Percentiles rank a stretch among this genome's conserved stretches.
Conservation (phyloP, 2,329 filamentous ascomycete genomes). For the Coniochaeta ligniaria region DNA sequence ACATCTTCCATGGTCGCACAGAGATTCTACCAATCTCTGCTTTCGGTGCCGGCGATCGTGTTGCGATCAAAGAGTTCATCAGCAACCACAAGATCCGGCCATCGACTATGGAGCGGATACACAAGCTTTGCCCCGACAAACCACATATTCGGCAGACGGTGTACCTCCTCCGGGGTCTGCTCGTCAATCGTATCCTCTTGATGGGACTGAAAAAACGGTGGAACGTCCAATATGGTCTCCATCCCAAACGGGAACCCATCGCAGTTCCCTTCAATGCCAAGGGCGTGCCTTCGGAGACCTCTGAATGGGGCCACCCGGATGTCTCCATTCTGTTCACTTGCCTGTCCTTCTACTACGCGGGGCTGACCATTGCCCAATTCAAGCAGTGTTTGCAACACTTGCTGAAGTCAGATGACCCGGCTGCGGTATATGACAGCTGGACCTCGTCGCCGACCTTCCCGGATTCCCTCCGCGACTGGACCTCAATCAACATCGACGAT, state of each 20-base stretch:
- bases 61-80: constrained; percentile 16
- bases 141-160: constrained; percentile 25
- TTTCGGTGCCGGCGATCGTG: constrained; percentile 18
- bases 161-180: constrained; percentile 54
- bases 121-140: constrained; percentile 24
- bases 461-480: constrained; percentile 41
- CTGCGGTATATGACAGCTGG: constrained; percentile 47
- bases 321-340: constrained; percentile 59
- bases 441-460: constrained; percentile 32
- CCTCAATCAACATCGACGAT: constrained; percentile 53
- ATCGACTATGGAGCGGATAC: constrained; percentile 9
- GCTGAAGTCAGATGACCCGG: constrained; percentile 47
- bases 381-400: constrained; percentile 41
- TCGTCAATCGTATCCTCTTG: constrained; percentile 52
- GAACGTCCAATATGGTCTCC: constrained; percentile 59
- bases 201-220: constrained; percentile 56
- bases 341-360: constrained; percentile 60
- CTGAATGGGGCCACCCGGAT: constrained; percentile 63
- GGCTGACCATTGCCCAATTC: constrained; percentile 42
- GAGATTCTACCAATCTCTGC: constrained; percentile 22
- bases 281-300: constrained; percentile 51
- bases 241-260: constrained; percentile 46
- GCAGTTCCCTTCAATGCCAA: constrained; percentile 64
- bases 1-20: constrained; percentile 27
- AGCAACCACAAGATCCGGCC: constrained; percentile 5